Evolutionary conservation across 768 basidiomycete species (phyloP), one percentile per base, ranked within the genome.

Genomic region (Phanerochaete carnosa): DNA sequence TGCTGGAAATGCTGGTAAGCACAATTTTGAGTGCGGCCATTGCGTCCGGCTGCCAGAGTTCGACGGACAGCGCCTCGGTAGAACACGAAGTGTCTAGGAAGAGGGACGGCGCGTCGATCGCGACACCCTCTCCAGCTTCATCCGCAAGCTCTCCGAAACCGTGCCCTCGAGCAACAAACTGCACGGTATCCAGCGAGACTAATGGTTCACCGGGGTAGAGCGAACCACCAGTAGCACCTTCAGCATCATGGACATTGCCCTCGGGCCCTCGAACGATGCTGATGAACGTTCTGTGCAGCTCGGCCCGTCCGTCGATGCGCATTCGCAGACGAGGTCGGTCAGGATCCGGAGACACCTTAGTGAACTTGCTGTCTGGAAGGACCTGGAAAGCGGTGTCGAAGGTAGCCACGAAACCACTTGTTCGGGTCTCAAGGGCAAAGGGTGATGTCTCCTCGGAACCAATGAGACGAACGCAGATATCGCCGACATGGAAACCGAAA

Each of bases 41-140:
- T 33, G 84, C 84, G 45, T 78, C 75, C 3, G 81, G 81, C 46
- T 87, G 81, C 87, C 88, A 91, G 5, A 92, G 73, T 66, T 92
- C 85, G 53, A 88, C 60, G 49, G 82, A 79, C n/a, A 89, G 70
- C 8, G 79, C 80, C 64, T 90, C 88, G 11, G 84, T 76, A 3
- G 79, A 78, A 39, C 79, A 71, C 57, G 79, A 77, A 22, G 85
- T 66, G 49, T 85, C 78, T 1, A 80, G 64, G 60, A 80, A 73
- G 25, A 74, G 58, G 0, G 86, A 81, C 3, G 72, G 71, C 29
- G 75, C 62, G 58, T 81, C 76, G 51, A 87, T 65, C 19, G 74
- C 70, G 15, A 82, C 73, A 28, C 77, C 68, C 16, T 43, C 54
- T 37, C 68, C 70, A 33, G 72, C 68, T 45, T 82, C 79, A 43